A percentile compares a stretch with the other conserved stretches of the same genome.
Evolutionary conservation across 2,329 filamentous ascomycete genomes (phyloP).

Genomic region (Ophiocordyceps australis): DNA sequence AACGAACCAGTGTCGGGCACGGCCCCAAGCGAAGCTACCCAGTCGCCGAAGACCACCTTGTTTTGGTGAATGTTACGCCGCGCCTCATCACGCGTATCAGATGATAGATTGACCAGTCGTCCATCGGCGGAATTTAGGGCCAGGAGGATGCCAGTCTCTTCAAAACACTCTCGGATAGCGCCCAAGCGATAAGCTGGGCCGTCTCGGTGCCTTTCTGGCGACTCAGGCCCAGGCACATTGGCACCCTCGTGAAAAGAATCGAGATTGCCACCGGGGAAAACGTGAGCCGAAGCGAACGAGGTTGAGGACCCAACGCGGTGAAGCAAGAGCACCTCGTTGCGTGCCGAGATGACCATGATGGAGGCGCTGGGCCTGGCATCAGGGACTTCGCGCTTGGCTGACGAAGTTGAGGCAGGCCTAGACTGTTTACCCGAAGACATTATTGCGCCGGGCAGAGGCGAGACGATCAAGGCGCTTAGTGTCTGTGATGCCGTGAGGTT

Average conservation of each 20-base stretch:
- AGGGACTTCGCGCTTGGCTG: slow-evolving; percentile 10
- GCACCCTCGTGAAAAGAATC: slow-evolving; percentile 58
- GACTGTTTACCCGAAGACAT: too few species aligned
- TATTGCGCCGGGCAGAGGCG: too few species aligned
- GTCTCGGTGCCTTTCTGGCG: slow-evolving; percentile 47
- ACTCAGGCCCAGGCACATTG: slow-evolving; percentile 22
- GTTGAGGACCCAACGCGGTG: slow-evolving; percentile 69
- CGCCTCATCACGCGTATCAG: slow-evolving; percentile 42
- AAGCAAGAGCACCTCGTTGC: slow-evolving; percentile 75
- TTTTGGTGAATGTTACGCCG: slow-evolving; percentile 52
- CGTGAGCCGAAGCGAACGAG: slow-evolving; percentile 80
- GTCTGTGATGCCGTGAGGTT: too few species aligned
- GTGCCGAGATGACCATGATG: slow-evolving; percentile 68
- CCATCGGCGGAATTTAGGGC: slow-evolving; percentile 28
- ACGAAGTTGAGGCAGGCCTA: too few species aligned
- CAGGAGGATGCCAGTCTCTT: slow-evolving; percentile 81
- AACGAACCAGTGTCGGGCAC: slow-evolving; percentile 44
- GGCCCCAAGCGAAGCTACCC: slow-evolving; percentile 37
- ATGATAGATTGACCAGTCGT: slow-evolving; percentile 33
- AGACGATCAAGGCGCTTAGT: too few species aligned
- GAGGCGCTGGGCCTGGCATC: slow-evolving; percentile 51
- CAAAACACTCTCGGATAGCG: slow-evolving; percentile 82
- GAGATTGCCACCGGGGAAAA: slow-evolving; percentile 85
- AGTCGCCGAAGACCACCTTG: slow-evolving; percentile 46
- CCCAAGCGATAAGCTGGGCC: slow-evolving; percentile 58